phyloP scores from a whole-genome alignment of 106 monocot species.

The Acorus calamus region DNA sequence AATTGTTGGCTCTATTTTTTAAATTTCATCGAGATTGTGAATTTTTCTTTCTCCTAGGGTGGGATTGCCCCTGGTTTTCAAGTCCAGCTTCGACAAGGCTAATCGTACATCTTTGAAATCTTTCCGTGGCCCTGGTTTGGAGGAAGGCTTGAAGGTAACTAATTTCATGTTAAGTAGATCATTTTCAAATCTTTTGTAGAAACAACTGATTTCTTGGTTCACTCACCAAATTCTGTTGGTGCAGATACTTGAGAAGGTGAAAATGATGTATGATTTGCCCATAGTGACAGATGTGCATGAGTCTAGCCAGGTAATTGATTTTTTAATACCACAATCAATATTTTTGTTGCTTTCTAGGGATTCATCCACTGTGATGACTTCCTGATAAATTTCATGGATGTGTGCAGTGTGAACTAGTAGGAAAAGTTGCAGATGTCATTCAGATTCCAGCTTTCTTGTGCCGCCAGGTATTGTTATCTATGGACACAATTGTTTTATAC shows the following conservation, averaged over 20 bases:
- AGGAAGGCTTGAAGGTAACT: slow-evolving; percentile 90
- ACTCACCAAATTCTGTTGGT: background rate
- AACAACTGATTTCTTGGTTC: background rate
- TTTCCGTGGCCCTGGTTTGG: slow-evolving; percentile 86
- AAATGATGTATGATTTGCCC: slow-evolving; percentile 69
- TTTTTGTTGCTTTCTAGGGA: too few relatives aligned
- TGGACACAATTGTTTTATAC: too few relatives aligned
- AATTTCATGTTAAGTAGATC: background rate
- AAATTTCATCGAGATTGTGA: background rate
- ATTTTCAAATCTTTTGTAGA: background rate
- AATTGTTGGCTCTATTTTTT: background rate
- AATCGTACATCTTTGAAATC: slow-evolving; percentile 93
- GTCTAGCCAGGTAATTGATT: slow-evolving; percentile 51
- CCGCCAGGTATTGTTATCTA: slow-evolving; percentile 38
- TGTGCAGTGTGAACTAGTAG: slow-evolving; percentile 86
- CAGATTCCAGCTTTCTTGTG: too few relatives aligned
- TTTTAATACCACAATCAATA: background rate
- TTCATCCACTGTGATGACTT: background rate
- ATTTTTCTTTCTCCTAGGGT: slow-evolving; percentile 32
- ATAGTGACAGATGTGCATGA: slow-evolving; percentile 96
- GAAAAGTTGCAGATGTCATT: slow-evolving; percentile 88
- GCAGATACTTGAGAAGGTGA: slow-evolving; percentile 95
- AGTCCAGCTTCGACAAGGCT: slow-evolving; percentile 97
- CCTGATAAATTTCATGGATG: slow-evolving; percentile 1
- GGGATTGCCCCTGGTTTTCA: slow-evolving; percentile 77